Evolutionary conservation across 768 basidiomycete species (phyloP), one percentile per base, ranked within the genome.

Genomic region (Auriscalpium orientale): DNA sequence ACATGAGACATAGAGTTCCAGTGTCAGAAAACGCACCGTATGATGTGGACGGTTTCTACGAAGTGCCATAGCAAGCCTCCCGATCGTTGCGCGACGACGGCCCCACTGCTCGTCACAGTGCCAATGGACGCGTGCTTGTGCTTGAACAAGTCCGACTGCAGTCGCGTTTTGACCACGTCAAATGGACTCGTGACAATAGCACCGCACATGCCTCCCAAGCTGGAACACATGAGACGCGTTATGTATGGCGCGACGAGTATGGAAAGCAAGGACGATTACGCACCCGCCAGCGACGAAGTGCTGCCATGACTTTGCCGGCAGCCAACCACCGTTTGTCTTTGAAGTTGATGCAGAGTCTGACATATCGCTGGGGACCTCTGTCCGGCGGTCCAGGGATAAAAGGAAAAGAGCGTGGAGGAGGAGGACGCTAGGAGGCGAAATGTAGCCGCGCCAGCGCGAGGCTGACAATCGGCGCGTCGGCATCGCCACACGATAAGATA

Each of bases 161-260:
- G 76, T 4, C 97, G 87, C 45, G 97, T 99, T 74, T 98, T 98
- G 59, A 98, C 94, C 35, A 99, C 93, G 70, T 99, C 97, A 64
- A 99, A 95, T 0, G 97, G 95, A 46, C 92, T 93, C 0, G 97
- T 99, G 3, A 98, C 86, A 57, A 97, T 88, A 16, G 94, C 94
- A 36, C 95, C 97, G 66, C 91, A 91, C 94, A 98, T 95, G 43
- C 95, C 97, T 22, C 95, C 97, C 16, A 98, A 74, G 20, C 95
- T 98, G 54, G 16, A 51, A 11, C 58, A n/a, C 56, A 59, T 33
- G 46, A 53, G 18, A 37, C 33, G 3, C 40, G 43, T 51, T 2
- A 12, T 51, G 13, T 37, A 18, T 37, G 10, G 12, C 10, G 1
- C 9, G 22, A 33, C 28, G 35, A 37, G 13, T 37, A 44, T 16